These are phyloP conservation scores for Chlorella variabilis DNA, from an alignment of 163 green algal genomes.

Conservation along the genomic window DNA sequence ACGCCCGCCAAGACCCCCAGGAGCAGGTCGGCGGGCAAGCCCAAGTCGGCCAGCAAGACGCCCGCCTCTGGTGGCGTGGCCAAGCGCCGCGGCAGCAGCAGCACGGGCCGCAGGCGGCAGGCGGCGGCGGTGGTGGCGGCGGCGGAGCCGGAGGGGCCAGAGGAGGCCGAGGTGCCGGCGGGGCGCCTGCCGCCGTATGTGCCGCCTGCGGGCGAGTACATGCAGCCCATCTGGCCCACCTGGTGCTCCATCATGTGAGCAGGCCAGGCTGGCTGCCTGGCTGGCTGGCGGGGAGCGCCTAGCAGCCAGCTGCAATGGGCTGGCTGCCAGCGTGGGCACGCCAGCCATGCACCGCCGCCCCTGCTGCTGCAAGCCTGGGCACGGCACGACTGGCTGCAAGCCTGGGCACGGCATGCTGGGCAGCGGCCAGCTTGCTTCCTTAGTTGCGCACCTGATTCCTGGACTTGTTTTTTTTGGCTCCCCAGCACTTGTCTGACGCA, in stretches of 20 bases:
- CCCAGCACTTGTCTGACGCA: no score
- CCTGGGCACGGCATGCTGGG: no score
- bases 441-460: no score
- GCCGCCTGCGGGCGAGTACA: neutral
- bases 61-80: constrained; percentile 4
- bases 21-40: neutral
- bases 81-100: constrained; percentile 13
- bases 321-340: neutral
- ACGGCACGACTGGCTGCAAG: no score
- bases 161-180: neutral
- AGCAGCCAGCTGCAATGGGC: no score
- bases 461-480: no score
- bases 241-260: constrained; percentile 5
- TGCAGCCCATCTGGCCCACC: constrained; percentile 1
- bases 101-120: neutral
- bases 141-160: neutral
- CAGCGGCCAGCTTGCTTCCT: no score
- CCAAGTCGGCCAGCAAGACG: constrained; percentile 15
- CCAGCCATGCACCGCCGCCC: no score
- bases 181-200: neutral
- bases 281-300: no score
- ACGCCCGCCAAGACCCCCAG: neutral
- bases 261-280: neutral
- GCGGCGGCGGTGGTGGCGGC: neutral
- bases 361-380: no score